phyloP scores from a whole-genome alignment of 78 protist species.

The Neovahlkampfia damariscottae region DNA sequence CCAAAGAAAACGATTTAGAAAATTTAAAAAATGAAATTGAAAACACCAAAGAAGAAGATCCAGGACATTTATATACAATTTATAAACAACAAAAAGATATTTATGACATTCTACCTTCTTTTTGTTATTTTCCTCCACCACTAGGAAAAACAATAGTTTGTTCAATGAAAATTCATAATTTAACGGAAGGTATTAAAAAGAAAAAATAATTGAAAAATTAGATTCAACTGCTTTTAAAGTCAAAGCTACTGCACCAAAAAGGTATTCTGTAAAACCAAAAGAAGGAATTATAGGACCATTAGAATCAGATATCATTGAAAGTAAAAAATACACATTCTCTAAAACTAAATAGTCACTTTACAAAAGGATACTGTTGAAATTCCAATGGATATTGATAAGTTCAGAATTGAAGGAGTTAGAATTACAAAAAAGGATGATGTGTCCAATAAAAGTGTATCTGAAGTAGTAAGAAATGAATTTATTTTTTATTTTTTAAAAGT shows the following conservation, averaged over 20 bases:
- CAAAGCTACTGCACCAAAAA: background rate
- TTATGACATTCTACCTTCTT: background rate
- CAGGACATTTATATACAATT: background rate
- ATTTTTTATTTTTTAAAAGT: background rate
- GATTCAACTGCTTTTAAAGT: too few species aligned
- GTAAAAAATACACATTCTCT: too few species aligned
- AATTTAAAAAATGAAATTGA: background rate
- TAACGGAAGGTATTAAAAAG: too few species aligned
- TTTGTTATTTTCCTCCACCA: background rate
- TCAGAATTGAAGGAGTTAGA: background rate
- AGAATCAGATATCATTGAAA: background rate
- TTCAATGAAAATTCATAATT: background rate
- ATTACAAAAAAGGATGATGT: background rate
- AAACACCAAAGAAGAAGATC: background rate
- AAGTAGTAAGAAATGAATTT: background rate
- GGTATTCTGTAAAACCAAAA: background rate
- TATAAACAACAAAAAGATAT: background rate
- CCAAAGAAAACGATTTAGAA: too few species aligned
- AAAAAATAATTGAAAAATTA: too few species aligned
- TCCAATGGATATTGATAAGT: background rate
- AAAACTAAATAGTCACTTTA: too few species aligned
- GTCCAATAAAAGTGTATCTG: background rate
- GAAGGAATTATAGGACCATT: background rate
- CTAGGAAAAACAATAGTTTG: background rate
- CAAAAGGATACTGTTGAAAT: background rate